A percentile compares a stretch with the other conserved stretches of the same genome.
Evolutionary conservation across 1,139 yeast genomes (phyloP).

Genomic region (Lipomyces yarrowii): DNA sequence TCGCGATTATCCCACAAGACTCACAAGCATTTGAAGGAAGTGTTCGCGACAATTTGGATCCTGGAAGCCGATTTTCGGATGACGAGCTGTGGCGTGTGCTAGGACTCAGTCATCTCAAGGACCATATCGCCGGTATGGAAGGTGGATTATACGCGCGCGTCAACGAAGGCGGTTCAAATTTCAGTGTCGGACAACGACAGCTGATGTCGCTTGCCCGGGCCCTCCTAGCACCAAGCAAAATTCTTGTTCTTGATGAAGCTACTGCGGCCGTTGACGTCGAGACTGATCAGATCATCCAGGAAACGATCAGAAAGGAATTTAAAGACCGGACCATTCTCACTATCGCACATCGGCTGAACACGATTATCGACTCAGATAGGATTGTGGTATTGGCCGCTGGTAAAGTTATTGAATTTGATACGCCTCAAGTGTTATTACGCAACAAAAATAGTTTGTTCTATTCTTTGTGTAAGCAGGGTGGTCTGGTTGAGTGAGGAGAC

Average conservation of each 20-base stretch:
- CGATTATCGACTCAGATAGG: conserved; percentile 87
- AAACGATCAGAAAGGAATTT: conserved; percentile 82
- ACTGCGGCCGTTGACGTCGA: conserved; percentile 98
- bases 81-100: conserved; percentile 84
- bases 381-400: conserved; percentile 88
- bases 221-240: conserved; percentile 71
- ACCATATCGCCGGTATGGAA: conserved; percentile 67
- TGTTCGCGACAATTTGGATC: conserved; percentile 85
- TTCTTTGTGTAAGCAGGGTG: conserved; percentile 70
- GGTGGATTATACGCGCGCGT: conserved; percentile 65
- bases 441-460: conserved; percentile 76
- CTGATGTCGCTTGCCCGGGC: conserved; percentile 91
- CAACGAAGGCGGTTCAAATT: conserved; percentile 82
- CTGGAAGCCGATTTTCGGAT: conserved; percentile 67
- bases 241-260: conserved; percentile 89
- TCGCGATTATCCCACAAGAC: conserved; percentile 95
- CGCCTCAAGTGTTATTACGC: conserved; percentile 69
- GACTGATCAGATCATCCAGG: conserved; percentile 84
- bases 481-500: conserved; percentile 38
- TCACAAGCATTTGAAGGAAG: conserved; percentile 96
- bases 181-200: conserved; percentile 92
- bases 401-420: conserved; percentile 80
- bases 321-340: conserved; percentile 88
- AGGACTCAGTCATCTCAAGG: conserved; percentile 80
- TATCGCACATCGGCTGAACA: conserved; percentile 92